These are phyloP conservation scores for Aspergillus indologenus DNA, from an alignment of 495 filamentous ascomycete genomes.

Conservation along the genomic window DNA sequence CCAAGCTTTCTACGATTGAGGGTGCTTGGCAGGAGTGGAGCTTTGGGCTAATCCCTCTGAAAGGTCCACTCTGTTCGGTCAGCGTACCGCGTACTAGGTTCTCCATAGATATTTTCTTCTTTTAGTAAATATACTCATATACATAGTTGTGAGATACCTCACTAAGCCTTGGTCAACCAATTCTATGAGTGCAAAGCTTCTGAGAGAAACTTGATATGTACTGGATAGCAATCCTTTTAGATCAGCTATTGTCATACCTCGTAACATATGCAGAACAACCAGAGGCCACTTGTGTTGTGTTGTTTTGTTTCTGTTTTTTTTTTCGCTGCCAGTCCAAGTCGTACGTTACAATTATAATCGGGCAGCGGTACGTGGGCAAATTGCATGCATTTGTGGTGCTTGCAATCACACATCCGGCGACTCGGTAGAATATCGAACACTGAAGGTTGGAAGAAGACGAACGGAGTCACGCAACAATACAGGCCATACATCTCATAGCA, in stretches of 20 bases:
- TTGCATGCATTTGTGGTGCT: conserved; percentile 8
- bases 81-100: too few species aligned
- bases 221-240: not conserved
- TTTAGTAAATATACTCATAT: too few species aligned
- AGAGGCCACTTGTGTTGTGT: not conserved
- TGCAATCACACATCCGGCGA: not conserved
- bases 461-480: conserved; percentile 2
- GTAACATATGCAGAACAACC: not conserved
- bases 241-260: not conserved
- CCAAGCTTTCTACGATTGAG: not conserved
- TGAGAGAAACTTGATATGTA: not conserved
- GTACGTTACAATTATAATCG: not conserved
- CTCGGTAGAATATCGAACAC: not conserved
- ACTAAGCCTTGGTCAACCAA: too few species aligned
- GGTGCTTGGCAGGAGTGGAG: not conserved
- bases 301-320: too few species aligned
- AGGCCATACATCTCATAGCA: conserved; percentile 50
- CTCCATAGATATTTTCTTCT: too few species aligned
- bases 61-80: not conserved
- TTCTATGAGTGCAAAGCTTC: not conserved
- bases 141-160: too few species aligned
- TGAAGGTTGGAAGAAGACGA: conserved; percentile 1
- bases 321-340: not conserved
- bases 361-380: not conserved
- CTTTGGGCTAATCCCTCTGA: not conserved